Evolutionary conservation across 805 yeast species (phyloP).

Genomic region (Candida caryicola): DNA sequence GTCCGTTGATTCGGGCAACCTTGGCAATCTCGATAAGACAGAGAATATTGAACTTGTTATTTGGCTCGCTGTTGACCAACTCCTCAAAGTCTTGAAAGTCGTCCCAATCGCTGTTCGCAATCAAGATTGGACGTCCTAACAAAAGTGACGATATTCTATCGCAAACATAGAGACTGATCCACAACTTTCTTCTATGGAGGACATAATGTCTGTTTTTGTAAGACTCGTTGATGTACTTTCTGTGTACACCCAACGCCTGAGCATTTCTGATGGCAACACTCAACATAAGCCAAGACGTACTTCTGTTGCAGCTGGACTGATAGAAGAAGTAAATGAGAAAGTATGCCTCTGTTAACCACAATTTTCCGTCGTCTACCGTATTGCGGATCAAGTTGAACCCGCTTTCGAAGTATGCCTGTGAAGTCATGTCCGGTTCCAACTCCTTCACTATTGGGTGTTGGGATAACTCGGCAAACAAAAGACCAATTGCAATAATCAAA

Average conservation of each 20-base stretch:
- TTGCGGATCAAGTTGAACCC: slow-evolving; percentile 30
- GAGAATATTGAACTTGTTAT: slow-evolving; percentile 12
- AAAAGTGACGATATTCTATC: slow-evolving; percentile 32
- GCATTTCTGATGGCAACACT: slow-evolving; percentile 44
- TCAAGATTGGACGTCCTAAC: slow-evolving; percentile 37
- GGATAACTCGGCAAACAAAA: slow-evolving; percentile 34
- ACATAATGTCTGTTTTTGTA: slow-evolving; percentile 23
- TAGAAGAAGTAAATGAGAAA: slow-evolving; percentile 39
- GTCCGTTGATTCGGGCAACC: slow-evolving; percentile 27
- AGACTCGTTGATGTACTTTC: slow-evolving; percentile 38
- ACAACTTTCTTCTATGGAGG: slow-evolving; percentile 32
- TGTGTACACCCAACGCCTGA: slow-evolving; percentile 40
- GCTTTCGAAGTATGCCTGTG: slow-evolving; percentile 33
- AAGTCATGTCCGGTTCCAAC: slow-evolving; percentile 19
- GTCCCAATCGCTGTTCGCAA: slow-evolving; percentile 39
- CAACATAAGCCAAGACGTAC: slow-evolving; percentile 43
- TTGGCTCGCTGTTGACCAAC: slow-evolving; percentile 8
- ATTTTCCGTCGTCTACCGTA: slow-evolving; percentile 35
- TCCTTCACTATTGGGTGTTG: slow-evolving; percentile 21
- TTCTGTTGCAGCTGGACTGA: slow-evolving; percentile 37
- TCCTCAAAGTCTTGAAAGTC: slow-evolving; percentile 24
- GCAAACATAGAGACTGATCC: slow-evolving; percentile 31
- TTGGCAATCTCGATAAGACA: slow-evolving; percentile 28
- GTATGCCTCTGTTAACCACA: slow-evolving; percentile 44
- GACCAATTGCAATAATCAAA: slow-evolving; percentile 40